A percentile compares a stretch with the other conserved stretches of the same genome.
Conservation (phyloP, 2,329 filamentous ascomycete species). For the Exophiala sp. region DNA sequence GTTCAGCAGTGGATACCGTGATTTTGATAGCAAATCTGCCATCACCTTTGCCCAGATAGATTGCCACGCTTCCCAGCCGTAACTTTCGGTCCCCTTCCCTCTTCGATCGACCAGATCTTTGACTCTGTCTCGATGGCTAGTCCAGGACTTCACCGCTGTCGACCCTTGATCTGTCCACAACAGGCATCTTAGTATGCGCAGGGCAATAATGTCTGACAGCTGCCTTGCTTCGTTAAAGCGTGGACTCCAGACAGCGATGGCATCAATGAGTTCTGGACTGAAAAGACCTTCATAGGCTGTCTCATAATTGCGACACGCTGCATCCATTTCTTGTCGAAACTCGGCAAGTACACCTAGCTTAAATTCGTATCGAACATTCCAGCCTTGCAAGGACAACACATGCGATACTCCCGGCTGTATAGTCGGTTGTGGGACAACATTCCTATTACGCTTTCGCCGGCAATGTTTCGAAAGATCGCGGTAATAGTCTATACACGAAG, state of each 20-base stretch:
- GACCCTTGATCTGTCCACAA: constrained; percentile 78
- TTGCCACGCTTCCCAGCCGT: constrained; percentile 94
- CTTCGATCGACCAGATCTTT: constrained; percentile 74
- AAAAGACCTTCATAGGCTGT: constrained; percentile 81
- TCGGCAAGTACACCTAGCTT: constrained; percentile 89
- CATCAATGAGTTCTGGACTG: constrained; percentile 78
- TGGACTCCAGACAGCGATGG: constrained; percentile 83
- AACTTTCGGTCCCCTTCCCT: constrained; percentile 81
- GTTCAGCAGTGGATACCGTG: constrained; percentile 44
- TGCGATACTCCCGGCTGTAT: constrained; percentile 83
- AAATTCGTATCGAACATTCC: constrained; percentile 93
- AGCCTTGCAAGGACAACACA: constrained; percentile 77
- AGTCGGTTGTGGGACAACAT: constrained; percentile 73
- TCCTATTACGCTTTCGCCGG: constrained; percentile 79
- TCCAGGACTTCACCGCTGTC: constrained; percentile 75
- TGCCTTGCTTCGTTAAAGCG: constrained; percentile 92
- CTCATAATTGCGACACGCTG: constrained; percentile 79
- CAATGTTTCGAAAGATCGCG: constrained; percentile 89
- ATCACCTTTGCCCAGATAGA: constrained; percentile 65
- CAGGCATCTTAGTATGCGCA: constrained; percentile 77
- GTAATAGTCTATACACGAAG: constrained; percentile 81
- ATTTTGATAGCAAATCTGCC: constrained; percentile 56
- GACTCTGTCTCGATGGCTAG: constrained; percentile 69
- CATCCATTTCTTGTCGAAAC: constrained; percentile 89
- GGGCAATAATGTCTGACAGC: constrained; percentile 73